Evolutionary conservation across 768 basidiomycete genomes (phyloP).

Genomic region (Hirschioporus abietinus): DNA sequence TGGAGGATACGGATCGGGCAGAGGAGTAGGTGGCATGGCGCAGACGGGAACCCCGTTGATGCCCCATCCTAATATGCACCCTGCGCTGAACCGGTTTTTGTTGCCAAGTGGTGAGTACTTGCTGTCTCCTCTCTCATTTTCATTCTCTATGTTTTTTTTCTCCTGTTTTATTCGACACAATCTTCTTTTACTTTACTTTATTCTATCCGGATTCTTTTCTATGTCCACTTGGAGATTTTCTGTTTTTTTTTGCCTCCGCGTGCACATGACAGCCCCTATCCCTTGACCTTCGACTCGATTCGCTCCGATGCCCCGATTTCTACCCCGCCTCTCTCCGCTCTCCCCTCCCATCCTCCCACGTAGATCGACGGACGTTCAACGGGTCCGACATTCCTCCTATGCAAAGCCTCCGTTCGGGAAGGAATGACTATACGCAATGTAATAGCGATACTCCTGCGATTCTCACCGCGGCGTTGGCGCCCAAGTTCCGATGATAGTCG

Average conservation of each 20-base stretch:
- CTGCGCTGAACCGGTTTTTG: conserved; percentile 79
- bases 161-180: not conserved
- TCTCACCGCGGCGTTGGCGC: too few species aligned
- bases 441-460: too few species aligned
- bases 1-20: not conserved
- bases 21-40: not conserved
- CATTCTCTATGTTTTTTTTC: not conserved
- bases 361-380: not conserved
- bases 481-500: not conserved
- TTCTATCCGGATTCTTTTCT: not conserved
- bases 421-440: not conserved
- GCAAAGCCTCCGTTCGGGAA: not conserved
- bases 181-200: not conserved
- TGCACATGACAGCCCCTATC: not conserved
- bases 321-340: not conserved
- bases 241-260: not conserved
- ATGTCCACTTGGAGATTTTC: not conserved
- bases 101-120: conserved; percentile 70
- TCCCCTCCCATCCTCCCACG: not conserved
- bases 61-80: conserved; percentile 49
- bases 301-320: not conserved
- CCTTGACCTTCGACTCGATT: not conserved
- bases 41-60: conserved; percentile 2
- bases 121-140: not conserved
- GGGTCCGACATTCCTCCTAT: not conserved